Evolutionary conservation across 352 stramenopile genomes (phyloP), one percentile per base, ranked within the genome.

Genomic region (Blastocystis sp.): DNA sequence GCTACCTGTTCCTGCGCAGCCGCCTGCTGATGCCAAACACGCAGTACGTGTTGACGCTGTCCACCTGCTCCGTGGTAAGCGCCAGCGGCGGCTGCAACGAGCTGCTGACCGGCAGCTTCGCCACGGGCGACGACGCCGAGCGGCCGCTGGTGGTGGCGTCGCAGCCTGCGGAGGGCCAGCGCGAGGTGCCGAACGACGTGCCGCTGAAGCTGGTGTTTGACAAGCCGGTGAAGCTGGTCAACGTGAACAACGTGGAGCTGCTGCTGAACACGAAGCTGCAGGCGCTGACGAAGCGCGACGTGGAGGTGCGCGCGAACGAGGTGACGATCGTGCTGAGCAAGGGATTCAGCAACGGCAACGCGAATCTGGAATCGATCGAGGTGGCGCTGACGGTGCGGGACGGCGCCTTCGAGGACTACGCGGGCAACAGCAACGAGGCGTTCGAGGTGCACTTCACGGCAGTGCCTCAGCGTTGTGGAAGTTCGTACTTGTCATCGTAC

Each of bases 381-480:
- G 67, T 78, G 67, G 27, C 34, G 46, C 6, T 78, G 67, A 32
- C 0, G 3, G 46, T 78, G 46, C 18, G 32, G 24, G 67, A 78
- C 14, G 67, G 38, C 38, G 67, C 67, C 34, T 78, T 78, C 48
- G 14, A 40, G 0, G 67, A 78, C 42, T 2, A 29, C 11, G 46
- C 67, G 24, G 67, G 46, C 38, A 78, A 78, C 42, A 78, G 46
- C 21, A 78, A 78, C 49, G 67, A 78, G 40, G 48, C 18, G 67
- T 34, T 61, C 11, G 0, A n/a, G n/a, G 21, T 78, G 18, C 42
- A 59, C 14, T 78, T 78, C n/a, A 59, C 49, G 27, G 67, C 67
- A 8, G 46, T 34, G 27, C 38, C 67, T 57, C 67, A 61, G 51
- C 67, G 67, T 7, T 78, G 67, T 38, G 67, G 67, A 38, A 78